Evolutionary conservation across 2,329 filamentous ascomycete species (phyloP), one percentile per base, ranked within the genome.

Genomic region (Chrysoporthe cubensis): DNA sequence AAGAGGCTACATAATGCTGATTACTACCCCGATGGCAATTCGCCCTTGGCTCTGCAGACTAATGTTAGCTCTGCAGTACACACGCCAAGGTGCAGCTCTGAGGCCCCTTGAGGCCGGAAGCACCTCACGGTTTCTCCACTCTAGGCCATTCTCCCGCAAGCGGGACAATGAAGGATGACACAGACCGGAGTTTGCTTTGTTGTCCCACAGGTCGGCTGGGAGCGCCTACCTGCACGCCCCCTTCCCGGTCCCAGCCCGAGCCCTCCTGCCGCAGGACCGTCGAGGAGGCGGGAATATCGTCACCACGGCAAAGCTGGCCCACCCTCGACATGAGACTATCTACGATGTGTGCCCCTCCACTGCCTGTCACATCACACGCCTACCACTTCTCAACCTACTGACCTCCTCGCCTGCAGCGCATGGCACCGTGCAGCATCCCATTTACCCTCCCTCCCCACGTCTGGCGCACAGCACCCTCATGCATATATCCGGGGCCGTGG

Each of bases 391-490:
- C 56, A 42, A 13, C 32, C n/a, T 34, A 16, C 16, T 6, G 16
- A 18, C 18, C 32, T 5, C 18, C 13, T 50, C 59, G n/a, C 61
- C 60, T 64, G 64, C 60, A 54, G 59, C 66, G 63, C 59, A 66
- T 26, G 67, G 66, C 54, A 66, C 64, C 54, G 54, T 69, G 67
- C 67, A 69, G 44, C 52, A 44, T 48, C 37, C 57, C 46, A 57
- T 46, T 62, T 32, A 50, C 42, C 59, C 44, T 48, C 32, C 37
- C 18, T 8, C 32, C 32, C 37, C 58, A 40, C 32, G 48, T 40
- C 57, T 4, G 52, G 37, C 50, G 21, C 21, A 40, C 58, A 46
- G 40, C 50, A 26, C 66, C 37, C 59, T 62, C 37, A 56, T 68
- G 64, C 62, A 66, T 11, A 58, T 37, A 52, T 40, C 66, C 54